Base-by-base conservation (phyloP, 495 filamentous ascomycete genomes). In the Neurospora sp. region DNA sequence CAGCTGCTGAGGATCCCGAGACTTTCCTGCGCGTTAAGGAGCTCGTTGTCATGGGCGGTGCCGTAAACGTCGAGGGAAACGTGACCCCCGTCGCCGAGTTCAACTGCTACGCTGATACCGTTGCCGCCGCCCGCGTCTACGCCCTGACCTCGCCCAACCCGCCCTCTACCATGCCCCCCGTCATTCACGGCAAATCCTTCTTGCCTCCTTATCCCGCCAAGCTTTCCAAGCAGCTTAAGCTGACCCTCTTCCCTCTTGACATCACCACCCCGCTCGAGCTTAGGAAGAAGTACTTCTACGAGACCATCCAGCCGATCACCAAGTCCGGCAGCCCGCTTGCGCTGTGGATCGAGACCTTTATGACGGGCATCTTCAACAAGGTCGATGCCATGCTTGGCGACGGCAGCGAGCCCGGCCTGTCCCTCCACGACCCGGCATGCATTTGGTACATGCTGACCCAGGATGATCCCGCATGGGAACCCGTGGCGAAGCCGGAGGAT, bases 31-130 rank as follows among this genome's bases (percentile, higher is more conserved):
- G 89, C 27, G 93, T 89, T 37, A 97, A 96, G 79, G 92, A 97
- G 79, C 89, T 99, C 3, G 89, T 97, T 22, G 91, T 97, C n/a
- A 99, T 99, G 96, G 96, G 95, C 41, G 96, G 96, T 72, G 89
- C 92, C n/a, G 87, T 98, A 61, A 85, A 90, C 48, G 78, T 88
- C 20, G 86, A 88, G 38, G 96, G 96, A 70, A 99, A 99, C 82
- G 83, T 88, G 73, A 94, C 92, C 1, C 93, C 93, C 1, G 84
- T 87, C 53, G 91, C 89, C 73, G 93, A 97, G 78, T 97, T 97
- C 85, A 97, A 97, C 83, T 87, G 88, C 71, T 92, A 91, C 72
- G 92, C 93, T 48, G 94, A 96, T 79, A 85, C 93, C 27, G 87
- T 92, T 69, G 94, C 96, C 53, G 90, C 96, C 0, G 96, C 96